A percentile compares a stretch with the other conserved stretches of the same genome.
Evolutionary conservation across 345 rosid genomes (phyloP).

Genomic region (Populus nigra): DNA sequence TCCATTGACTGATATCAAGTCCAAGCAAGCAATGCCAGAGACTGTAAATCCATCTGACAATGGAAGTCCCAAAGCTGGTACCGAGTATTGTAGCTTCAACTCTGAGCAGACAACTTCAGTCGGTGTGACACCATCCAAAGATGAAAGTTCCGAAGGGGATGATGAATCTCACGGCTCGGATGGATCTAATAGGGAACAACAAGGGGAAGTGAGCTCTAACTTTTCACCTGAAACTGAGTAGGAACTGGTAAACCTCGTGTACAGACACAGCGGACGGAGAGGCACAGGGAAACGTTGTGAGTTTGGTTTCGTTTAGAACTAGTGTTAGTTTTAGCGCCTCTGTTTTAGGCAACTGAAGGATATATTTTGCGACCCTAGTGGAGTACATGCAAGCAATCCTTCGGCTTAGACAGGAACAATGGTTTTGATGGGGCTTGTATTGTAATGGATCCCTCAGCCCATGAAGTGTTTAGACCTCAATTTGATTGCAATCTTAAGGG

Average conservation of each 20-base stretch:
- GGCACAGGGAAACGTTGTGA: neutral
- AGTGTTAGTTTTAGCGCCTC: neutral
- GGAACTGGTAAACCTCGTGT: neutral
- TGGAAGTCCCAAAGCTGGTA: neutral
- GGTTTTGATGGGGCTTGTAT: no score
- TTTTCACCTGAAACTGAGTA: neutral
- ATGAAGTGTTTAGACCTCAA: no score
- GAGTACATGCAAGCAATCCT: no score
- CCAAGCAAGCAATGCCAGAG: conserved; percentile 8
- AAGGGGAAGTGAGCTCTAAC: neutral
- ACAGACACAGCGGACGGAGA: neutral
- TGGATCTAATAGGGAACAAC: neutral
- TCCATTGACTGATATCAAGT: neutral
- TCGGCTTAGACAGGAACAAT: no score
- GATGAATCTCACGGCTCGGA: neutral
- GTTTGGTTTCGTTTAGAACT: neutral
- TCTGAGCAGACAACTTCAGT: neutral
- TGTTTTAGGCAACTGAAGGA: neutral
- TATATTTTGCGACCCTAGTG: neutral
- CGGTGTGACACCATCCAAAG: neutral
- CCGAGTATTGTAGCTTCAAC: neutral
- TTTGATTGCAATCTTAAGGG: no score
- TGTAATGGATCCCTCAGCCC: no score
- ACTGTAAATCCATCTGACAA: neutral
- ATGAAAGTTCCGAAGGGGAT: neutral